Conservation (phyloP, 495 filamentous ascomycete species). For the Mytilinidion resinicola region DNA sequence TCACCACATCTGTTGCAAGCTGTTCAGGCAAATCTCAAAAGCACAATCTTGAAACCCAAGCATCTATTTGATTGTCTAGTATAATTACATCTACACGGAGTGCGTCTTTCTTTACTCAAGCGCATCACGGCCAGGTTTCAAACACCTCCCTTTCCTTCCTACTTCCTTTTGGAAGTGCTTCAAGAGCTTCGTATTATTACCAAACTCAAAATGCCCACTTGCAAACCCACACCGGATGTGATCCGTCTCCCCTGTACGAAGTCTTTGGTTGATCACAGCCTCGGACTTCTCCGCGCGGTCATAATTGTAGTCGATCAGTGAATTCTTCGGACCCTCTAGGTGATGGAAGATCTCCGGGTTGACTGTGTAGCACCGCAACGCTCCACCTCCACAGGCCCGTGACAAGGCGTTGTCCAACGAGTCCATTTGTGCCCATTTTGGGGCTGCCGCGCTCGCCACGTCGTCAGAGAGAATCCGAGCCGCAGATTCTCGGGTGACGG, state of each 20-base stretch:
- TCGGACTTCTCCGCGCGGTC: background rate
- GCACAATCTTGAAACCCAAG: too few species aligned
- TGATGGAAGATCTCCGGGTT: constrained; percentile 35
- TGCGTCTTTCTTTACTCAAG: too few species aligned
- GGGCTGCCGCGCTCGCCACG: constrained; percentile 2
- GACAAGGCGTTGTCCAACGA: constrained; percentile 28
- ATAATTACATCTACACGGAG: too few species aligned
- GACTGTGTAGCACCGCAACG: constrained; percentile 24
- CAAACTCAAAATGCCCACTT: constrained; percentile 17
- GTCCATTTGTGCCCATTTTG: constrained; percentile 1
- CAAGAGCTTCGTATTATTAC: constrained; percentile 10
- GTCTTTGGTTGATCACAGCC: background rate
- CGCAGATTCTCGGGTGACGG: constrained; percentile 32
- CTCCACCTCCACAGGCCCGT: constrained; percentile 28
- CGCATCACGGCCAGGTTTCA: background rate
- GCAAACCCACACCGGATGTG: constrained; percentile 27
- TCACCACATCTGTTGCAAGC: too few species aligned
- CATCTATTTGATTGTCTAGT: too few species aligned
- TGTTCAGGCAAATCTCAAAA: too few species aligned
- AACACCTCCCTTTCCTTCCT: constrained; percentile 25
- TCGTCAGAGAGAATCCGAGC: constrained; percentile 20
- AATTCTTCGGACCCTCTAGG: constrained; percentile 15
- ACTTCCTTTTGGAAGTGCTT: constrained; percentile 13
- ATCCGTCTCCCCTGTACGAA: constrained; percentile 4
- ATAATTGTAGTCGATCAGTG: background rate